These are phyloP conservation scores for Fusarium sambucinum DNA, from an alignment of 2,329 filamentous ascomycete species.

Conservation along the genomic window DNA sequence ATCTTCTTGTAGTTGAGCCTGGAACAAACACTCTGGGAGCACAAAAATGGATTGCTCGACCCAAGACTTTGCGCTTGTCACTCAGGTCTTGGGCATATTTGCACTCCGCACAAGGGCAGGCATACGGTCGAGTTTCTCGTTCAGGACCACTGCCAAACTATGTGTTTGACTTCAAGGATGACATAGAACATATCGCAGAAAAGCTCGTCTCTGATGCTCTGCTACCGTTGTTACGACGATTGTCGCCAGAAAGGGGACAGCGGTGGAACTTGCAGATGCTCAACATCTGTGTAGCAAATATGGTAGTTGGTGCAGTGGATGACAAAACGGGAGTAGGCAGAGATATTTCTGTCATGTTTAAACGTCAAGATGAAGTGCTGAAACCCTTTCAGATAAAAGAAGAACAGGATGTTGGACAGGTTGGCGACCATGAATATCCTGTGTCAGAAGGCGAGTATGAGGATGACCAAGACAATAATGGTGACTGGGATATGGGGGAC, in stretches of 20 bases:
- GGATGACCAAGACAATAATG: slow-evolving; percentile 37
- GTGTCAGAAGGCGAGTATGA: slow-evolving; percentile 37
- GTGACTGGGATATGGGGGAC: slow-evolving; percentile 51
- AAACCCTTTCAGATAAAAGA: slow-evolving; percentile 73
- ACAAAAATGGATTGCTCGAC: slow-evolving; percentile 79
- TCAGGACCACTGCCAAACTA: slow-evolving; percentile 80
- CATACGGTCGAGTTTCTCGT: slow-evolving; percentile 78
- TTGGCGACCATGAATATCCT: slow-evolving; percentile 46
- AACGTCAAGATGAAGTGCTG: slow-evolving; percentile 75
- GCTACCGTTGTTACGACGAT: slow-evolving; percentile 77
- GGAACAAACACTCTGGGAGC: slow-evolving; percentile 49
- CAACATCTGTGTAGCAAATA: slow-evolving; percentile 90
- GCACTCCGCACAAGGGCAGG: slow-evolving; percentile 62
- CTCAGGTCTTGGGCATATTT: slow-evolving; percentile 70
- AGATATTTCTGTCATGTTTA: slow-evolving; percentile 88
- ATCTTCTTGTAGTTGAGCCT: slow-evolving; percentile 71
- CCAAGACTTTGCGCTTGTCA: slow-evolving; percentile 83
- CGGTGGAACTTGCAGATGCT: slow-evolving; percentile 85
- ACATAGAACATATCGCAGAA: slow-evolving; percentile 71
- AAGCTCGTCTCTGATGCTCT: slow-evolving; percentile 77
- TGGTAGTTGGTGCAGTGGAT: slow-evolving; percentile 70
- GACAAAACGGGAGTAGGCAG: slow-evolving; percentile 69
- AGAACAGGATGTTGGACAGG: slow-evolving; percentile 38
- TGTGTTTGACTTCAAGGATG: slow-evolving; percentile 73
- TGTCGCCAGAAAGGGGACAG: slow-evolving; percentile 74